These are phyloP conservation scores for Forsythia suspensa DNA, from an alignment of 257 asterid genomes.

Conservation along the genomic window DNA sequence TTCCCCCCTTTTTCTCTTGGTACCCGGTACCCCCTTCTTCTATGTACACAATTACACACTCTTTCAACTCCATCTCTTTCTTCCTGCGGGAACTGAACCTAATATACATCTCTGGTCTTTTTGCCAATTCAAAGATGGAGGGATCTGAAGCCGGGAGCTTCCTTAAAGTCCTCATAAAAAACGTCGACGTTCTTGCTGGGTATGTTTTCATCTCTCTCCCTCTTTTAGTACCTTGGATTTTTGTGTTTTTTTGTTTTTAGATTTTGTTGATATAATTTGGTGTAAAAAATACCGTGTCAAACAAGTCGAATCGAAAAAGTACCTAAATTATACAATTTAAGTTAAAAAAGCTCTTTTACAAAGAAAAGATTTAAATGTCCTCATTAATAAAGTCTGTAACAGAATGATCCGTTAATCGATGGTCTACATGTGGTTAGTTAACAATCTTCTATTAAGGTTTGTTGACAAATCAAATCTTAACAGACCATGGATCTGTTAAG, in stretches of 20 bases:
- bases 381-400: too few species aligned
- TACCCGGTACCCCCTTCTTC: too few species aligned
- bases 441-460: too few species aligned
- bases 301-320: too few species aligned
- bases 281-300: background rate
- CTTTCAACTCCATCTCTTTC: background rate
- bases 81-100: background rate
- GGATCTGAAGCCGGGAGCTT: conserved; percentile 77
- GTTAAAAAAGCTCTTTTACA: too few species aligned
- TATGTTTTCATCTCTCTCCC: conserved; percentile 19
- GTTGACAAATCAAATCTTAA: too few species aligned
- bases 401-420: too few species aligned
- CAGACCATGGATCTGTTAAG: too few species aligned
- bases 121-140: conserved; percentile 40
- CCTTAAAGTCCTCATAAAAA: conserved; percentile 53
- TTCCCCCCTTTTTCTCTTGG: background rate
- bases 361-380: too few species aligned
- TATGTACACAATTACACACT: background rate
- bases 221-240: background rate
- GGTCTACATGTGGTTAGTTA: too few species aligned
- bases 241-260: background rate
- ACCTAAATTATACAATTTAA: too few species aligned
- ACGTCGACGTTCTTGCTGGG: conserved; percentile 87
- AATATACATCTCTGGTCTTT: background rate
- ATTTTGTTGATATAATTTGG: background rate